These are phyloP conservation scores for Trichopus zeylanicus DNA, from an alignment of 116 monocot species.

Conservation along the genomic window DNA sequence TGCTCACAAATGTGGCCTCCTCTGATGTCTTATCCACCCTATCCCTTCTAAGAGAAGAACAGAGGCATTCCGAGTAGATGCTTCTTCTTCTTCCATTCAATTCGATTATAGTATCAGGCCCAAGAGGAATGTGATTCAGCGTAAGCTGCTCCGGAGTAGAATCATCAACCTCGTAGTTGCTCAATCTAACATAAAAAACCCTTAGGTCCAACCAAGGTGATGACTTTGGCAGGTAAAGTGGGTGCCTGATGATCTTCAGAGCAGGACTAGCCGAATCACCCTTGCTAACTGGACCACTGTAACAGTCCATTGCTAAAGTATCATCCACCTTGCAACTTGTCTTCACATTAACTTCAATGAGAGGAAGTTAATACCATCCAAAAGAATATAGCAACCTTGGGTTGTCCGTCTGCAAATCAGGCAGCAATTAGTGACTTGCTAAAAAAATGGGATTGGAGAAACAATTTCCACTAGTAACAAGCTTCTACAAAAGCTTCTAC, in stretches of 20 bases:
- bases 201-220: slow-evolving; percentile 37
- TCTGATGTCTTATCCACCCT: slow-evolving; percentile 37
- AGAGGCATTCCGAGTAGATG: slow-evolving; percentile 25
- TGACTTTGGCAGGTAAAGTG: slow-evolving; percentile 13
- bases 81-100: slow-evolving; percentile 27
- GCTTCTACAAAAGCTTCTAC: too few species aligned
- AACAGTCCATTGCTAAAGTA: slow-evolving; percentile 8
- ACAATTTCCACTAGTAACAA: too few species aligned
- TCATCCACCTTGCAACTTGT: too few species aligned
- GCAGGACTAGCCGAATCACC: not conserved
- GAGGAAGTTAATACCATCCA: not conserved
- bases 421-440: too few species aligned
- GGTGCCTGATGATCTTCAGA: slow-evolving; percentile 24
- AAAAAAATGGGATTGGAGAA: too few species aligned
- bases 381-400: too few species aligned
- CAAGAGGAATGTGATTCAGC: slow-evolving; percentile 36
- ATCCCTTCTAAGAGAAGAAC: slow-evolving; percentile 38
- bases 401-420: too few species aligned
- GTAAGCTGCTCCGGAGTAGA: slow-evolving; percentile 31
- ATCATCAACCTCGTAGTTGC: slow-evolving; percentile 23
- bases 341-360: not conserved
- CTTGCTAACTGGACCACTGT: not conserved
- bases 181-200: slow-evolving; percentile 39
- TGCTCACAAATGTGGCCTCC: slow-evolving; percentile 58
- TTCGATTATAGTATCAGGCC: slow-evolving; percentile 32